Evolutionary conservation across 768 basidiomycete species (phyloP).

Genomic region (Rhizopogon salebrosus): DNA sequence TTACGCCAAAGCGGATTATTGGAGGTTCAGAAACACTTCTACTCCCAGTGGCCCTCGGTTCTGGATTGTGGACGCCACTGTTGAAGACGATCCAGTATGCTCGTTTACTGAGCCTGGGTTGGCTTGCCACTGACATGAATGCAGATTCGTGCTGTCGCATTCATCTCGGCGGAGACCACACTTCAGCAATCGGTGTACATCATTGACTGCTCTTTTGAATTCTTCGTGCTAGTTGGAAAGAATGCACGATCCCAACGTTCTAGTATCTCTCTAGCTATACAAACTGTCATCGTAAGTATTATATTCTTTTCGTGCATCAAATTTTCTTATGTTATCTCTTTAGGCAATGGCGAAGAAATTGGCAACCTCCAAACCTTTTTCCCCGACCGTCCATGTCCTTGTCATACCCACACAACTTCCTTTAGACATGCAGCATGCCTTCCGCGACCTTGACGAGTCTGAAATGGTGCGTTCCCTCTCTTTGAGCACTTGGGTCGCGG

Average conservation of each 20-base stretch:
- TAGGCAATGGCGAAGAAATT: slow-evolving; percentile 51
- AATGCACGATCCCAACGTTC: slow-evolving; percentile 55
- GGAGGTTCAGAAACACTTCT: slow-evolving; percentile 62
- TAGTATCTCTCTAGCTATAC: slow-evolving; percentile 59
- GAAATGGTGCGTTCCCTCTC: slow-evolving; percentile 37
- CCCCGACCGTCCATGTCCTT: slow-evolving; percentile 68
- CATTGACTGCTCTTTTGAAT: slow-evolving; percentile 75
- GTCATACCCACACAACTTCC: slow-evolving; percentile 73
- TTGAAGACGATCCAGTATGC: slow-evolving; percentile 37
- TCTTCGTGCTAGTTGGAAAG: slow-evolving; percentile 68
- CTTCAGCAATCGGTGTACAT: slow-evolving; percentile 52
- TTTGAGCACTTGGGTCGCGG: background rate
- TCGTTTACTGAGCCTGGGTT: background rate
- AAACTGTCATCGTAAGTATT: slow-evolving; percentile 46
- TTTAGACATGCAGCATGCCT: slow-evolving; percentile 57
- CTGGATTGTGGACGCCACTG: slow-evolving; percentile 50
- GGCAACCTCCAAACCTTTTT: slow-evolving; percentile 57
- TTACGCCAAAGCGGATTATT: slow-evolving; percentile 78
- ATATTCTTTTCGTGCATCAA: background rate
- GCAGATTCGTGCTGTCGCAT: slow-evolving; percentile 45
- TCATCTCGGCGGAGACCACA: slow-evolving; percentile 33
- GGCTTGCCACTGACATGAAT: slow-evolving; percentile 4
- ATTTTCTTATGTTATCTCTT: background rate
- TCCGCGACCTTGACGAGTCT: slow-evolving; percentile 66
- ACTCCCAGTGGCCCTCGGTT: slow-evolving; percentile 41